phyloP scores from a whole-genome alignment of 768 basidiomycete species.

The Cubamyces sp. region DNA sequence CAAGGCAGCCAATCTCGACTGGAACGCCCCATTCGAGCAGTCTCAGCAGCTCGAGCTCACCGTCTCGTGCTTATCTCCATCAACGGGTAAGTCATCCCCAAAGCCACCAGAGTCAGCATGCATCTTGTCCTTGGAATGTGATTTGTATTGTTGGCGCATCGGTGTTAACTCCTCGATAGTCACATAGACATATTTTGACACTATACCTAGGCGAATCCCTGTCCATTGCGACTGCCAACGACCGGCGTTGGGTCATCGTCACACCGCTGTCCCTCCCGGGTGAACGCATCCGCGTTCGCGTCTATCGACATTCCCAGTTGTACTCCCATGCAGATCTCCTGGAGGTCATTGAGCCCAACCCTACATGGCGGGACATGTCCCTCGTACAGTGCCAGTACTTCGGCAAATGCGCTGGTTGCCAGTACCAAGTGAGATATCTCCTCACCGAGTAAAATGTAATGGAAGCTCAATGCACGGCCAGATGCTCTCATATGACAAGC shows the following conservation, averaged over 20 bases:
- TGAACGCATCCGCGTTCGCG: slow-evolving; percentile 72
- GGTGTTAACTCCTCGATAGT: background rate
- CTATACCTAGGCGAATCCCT: slow-evolving; percentile 63
- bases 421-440: slow-evolving; percentile 74
- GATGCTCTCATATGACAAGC: slow-evolving; percentile 88
- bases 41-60: slow-evolving; percentile 61
- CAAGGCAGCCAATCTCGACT: slow-evolving; percentile 52
- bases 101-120: background rate
- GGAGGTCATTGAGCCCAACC: slow-evolving; percentile 64
- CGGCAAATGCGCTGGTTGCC: slow-evolving; percentile 88
- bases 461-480: slow-evolving; percentile 33
- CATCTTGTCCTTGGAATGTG: background rate
- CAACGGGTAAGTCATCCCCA: slow-evolving; percentile 55
- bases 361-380: slow-evolving; percentile 63
- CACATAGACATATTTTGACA: background rate
- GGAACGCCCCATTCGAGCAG: slow-evolving; percentile 60
- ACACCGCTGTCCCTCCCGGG: slow-evolving; percentile 86
- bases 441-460: background rate
- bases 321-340: slow-evolving; percentile 81
- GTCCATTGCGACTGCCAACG: slow-evolving; percentile 50
- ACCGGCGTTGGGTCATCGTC: slow-evolving; percentile 77
- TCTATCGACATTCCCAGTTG: slow-evolving; percentile 72
- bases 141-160: background rate
- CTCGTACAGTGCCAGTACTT: slow-evolving; percentile 85
- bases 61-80: slow-evolving; percentile 61